These are phyloP conservation scores for Ogataea naganishii DNA, from an alignment of 805 yeast genomes.

Conservation along the genomic window DNA sequence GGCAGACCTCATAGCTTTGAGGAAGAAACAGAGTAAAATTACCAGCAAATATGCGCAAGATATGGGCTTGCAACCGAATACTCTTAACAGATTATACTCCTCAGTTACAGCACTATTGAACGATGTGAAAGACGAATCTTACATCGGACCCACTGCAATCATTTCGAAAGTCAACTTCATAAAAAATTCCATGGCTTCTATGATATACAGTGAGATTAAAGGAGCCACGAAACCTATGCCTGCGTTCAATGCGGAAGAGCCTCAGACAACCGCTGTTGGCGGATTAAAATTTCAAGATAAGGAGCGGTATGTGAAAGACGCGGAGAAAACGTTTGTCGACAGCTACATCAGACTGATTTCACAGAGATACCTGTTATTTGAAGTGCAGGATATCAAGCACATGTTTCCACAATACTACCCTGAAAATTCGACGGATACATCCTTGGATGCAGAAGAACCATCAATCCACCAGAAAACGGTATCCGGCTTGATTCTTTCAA, in stretches of 20 bases:
- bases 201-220: conserved; percentile 7
- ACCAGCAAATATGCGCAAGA: too few relatives aligned
- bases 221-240: too few relatives aligned
- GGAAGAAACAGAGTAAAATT: too few relatives aligned
- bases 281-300: too few relatives aligned
- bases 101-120: conserved; percentile 8
- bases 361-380: conserved; percentile 10
- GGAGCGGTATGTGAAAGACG: too few relatives aligned
- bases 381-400: conserved; percentile 4
- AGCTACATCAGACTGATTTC: conserved; percentile 6
- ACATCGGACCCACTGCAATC: conserved; percentile 16
- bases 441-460: neutral
- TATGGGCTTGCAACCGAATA: neutral
- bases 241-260: too few relatives aligned
- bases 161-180: conserved; percentile 18
- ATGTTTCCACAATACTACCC: conserved; percentile 6
- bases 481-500: conserved; percentile 7
- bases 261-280: too few relatives aligned
- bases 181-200: conserved; percentile 10
- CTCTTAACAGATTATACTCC: conserved; percentile 4
- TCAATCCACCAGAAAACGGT: conserved; percentile 4
- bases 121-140: conserved; percentile 9
- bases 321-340: conserved; percentile 6
- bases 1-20: too few relatives aligned
- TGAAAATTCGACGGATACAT: neutral